phyloP scores from a whole-genome alignment of 768 basidiomycete genomes.

The Roridomyces roridus region DNA sequence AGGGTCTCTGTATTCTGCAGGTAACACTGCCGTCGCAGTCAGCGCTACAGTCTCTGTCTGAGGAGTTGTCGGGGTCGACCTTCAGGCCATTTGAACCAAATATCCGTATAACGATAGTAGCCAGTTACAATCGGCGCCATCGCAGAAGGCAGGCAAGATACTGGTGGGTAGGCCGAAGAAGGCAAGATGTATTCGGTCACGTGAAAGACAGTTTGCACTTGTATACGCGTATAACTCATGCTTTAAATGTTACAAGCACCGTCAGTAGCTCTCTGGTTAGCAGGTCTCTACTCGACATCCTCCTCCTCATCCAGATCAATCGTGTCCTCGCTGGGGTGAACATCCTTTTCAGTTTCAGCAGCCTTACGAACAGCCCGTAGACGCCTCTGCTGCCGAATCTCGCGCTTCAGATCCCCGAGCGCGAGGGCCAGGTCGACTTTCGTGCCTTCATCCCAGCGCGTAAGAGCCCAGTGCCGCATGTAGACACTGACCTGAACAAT shows the following conservation, averaged over 20 bases:
- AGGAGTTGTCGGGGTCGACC: no score
- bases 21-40: conserved; percentile 61
- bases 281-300: no score
- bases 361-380: not conserved
- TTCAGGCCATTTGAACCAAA: conserved; percentile 87
- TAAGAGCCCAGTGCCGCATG: conserved; percentile 71
- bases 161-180: no score
- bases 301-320: no score
- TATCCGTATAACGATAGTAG: conserved; percentile 86
- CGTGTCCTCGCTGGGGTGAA: no score
- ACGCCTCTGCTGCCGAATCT: conserved; percentile 31
- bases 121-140: conserved; percentile 60
- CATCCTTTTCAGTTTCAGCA: conserved; percentile 15
- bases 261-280: not conserved
- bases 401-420: conserved; percentile 47
- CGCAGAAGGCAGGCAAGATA: not conserved
- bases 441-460: conserved; percentile 56
- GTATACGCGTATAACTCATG: not conserved
- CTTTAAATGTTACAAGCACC: not conserved
- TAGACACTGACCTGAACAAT: conserved; percentile 65
- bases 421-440: conserved; percentile 51
- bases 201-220: no score
- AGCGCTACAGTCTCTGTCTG: no score
- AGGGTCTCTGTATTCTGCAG: conserved; percentile 60
- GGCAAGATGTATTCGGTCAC: no score